These are phyloP conservation scores for Astragalus glycyphyllos DNA, from an alignment of 306 rosid genomes.

Conservation along the genomic window DNA sequence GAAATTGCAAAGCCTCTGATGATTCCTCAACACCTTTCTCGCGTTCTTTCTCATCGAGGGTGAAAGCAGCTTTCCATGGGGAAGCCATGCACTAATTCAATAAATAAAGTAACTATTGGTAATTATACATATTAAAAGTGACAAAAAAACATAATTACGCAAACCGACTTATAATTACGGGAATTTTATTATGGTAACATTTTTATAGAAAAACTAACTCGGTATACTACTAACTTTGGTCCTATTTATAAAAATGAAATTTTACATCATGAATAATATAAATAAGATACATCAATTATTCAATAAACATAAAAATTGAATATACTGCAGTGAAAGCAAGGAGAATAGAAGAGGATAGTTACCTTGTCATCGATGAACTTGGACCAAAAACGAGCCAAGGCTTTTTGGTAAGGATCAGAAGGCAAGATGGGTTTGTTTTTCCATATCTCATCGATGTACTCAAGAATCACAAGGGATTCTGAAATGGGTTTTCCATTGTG, in stretches of 20 bases:
- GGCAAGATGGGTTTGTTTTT: slow-evolving; percentile 52
- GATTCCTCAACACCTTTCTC: slow-evolving; percentile 51
- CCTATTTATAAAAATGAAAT: too few species aligned
- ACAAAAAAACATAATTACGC: not conserved
- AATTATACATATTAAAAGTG: not conserved
- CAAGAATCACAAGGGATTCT: slow-evolving; percentile 64
- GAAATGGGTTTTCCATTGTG: slow-evolving; percentile 58
- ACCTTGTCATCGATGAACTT: slow-evolving; percentile 67
- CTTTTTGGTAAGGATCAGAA: slow-evolving; percentile 49
- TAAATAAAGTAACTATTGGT: not conserved
- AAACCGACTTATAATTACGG: not conserved
- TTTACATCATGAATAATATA: too few species aligned
- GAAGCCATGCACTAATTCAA: slow-evolving; percentile 28
- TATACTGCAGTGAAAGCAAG: too few species aligned
- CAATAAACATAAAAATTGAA: too few species aligned
- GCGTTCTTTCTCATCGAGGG: slow-evolving; percentile 37
- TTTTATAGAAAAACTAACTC: too few species aligned
- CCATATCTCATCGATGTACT: slow-evolving; percentile 66
- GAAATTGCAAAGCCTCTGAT: slow-evolving; percentile 27
- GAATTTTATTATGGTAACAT: too few species aligned
- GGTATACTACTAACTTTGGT: too few species aligned
- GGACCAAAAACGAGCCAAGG: slow-evolving; percentile 68
- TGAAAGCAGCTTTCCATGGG: slow-evolving; percentile 23
- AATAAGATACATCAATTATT: too few species aligned
- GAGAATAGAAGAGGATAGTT: not conserved